Base-by-base conservation (phyloP, 2,329 filamentous ascomycete genomes). In the Apiospora hydei region DNA sequence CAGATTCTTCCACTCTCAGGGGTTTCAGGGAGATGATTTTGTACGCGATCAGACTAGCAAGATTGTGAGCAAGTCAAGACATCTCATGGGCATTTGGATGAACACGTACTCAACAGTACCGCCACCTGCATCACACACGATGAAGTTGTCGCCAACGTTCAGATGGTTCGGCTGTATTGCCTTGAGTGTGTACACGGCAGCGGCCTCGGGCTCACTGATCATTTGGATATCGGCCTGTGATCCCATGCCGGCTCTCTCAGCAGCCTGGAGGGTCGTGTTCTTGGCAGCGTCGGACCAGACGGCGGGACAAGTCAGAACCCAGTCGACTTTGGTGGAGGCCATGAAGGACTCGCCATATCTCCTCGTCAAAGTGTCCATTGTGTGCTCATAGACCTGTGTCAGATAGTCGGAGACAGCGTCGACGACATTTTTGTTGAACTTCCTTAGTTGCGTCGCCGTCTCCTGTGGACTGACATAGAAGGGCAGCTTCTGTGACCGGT, bases 281-380 rank as follows among this genome's bases (percentile, higher is more conserved):
- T 95, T 96, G n/a, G 93, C 94, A 0, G 92, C 89, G 80, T 96
- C 94, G 34, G 91, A 94, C 94, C 94, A 96, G 10, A 96, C 93
- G 10, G 94, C 94, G 10, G 94, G 94, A 69, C 93, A 94, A 0
- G 93, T 96, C 71, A 96, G 85, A 68, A 96, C 92, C 77, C 94
- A 95, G 74, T 95, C 91, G 51, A 94, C 90, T 77, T 90, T 91
- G 6, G 93, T 95, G 10, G 89, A 90, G 8, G 88, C 88, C 90
- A 95, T 94, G 77, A 96, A 95, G 0, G 90, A 91, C 82, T 93
- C 91, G 76, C 93, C 93, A 78, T 95, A 95, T 67, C 93, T 86
- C 73, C 91, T 86, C 0, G 89, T 92, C 74, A 96, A 85, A 0
- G 91, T 94, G 78, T 94, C 91, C 88, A 94, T 94, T 47, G 93